Evolutionary conservation across 164 flowering plant species (phyloP), one percentile per base, ranked within the genome.

Genomic region (Kalanchoe fedtschenkoi): DNA sequence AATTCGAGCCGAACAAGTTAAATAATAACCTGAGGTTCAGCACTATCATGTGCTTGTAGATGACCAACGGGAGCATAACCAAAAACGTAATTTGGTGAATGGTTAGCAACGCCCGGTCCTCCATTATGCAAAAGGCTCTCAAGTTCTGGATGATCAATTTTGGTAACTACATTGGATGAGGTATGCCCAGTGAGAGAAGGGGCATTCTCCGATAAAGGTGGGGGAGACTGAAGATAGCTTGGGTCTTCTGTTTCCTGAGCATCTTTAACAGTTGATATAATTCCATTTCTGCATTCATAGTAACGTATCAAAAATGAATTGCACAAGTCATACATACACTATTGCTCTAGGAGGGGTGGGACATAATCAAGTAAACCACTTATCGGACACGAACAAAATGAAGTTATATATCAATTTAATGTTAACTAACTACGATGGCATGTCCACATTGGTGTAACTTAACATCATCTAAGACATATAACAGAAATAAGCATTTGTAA

Each of bases 101-200:
- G 56, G 44, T 65, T 79, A 62, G 69, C 69, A 71, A 64, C 43
- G 29, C 63, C 76, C 61, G 74, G 68, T 21, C 66, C 68, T 46
- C 71, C 78, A 41, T 62, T 39, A 55, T 62, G 64, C 41, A 69
- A 64, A 51, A 65, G 30, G 2, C 42, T 60, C 19, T 78, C 83
- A 17, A 71, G 67, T 65, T 78, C 76, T 15, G 65, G n/a, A 35
- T 80, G 69, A 58, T 71, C 81, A 67, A 16, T 21, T 60, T 66
- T 71, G 6, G 60, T 39, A 43, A 51, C 67, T 14, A 63, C 34
- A 57, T 9, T 65, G 59, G 70, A 34, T 8, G 60, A 53, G 42
- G 54, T 57, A 63, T 59, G 63, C 33, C 34, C 63, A 43, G 69
- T 72, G 39, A 65, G 38, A 46, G 66, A 28, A 19, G 33, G 56